Percentiles rank a stretch among this genome's conserved stretches.
phyloP scores from a whole-genome alignment of 352 stramenopile species.

The Phytophthora rubi region DNA sequence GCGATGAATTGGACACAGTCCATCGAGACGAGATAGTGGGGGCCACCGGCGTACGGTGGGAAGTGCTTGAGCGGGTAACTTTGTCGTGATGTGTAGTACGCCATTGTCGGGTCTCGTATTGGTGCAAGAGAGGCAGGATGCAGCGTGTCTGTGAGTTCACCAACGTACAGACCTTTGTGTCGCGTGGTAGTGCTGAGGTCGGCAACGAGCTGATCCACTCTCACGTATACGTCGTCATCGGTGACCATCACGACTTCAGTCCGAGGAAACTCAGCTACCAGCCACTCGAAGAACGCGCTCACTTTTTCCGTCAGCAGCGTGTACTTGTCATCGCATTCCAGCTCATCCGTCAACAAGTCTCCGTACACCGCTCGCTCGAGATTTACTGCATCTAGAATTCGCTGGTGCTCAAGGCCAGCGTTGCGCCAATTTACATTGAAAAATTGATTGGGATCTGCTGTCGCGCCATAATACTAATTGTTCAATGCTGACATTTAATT shows the following conservation, averaged over 20 bases:
- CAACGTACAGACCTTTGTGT: constrained; percentile 22
- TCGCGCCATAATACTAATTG: too few relatives aligned
- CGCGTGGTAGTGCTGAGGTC: not conserved
- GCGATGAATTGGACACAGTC: constrained; percentile 54
- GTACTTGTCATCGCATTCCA: constrained; percentile 55
- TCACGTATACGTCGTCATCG: constrained; percentile 60
- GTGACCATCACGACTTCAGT: constrained; percentile 50
- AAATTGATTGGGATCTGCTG: too few relatives aligned
- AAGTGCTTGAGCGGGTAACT: constrained; percentile 40
- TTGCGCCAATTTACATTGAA: too few relatives aligned
- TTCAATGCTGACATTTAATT: too few relatives aligned
- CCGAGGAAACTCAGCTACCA: not conserved
- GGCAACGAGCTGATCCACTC: constrained; percentile 8
- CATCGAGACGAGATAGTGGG: constrained; percentile 52
- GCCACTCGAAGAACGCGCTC: constrained; percentile 53
- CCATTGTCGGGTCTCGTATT: constrained; percentile 21
- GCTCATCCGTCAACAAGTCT: constrained; percentile 53
- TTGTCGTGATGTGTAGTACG: constrained; percentile 20
- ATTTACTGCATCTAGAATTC: constrained; percentile 15
- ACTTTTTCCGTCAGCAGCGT: constrained; percentile 52
- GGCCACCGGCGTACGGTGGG: constrained; percentile 40
- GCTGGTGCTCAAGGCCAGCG: not conserved
- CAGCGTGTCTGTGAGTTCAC: not conserved
- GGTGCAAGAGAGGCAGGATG: constrained; percentile 31
- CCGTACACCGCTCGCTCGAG: constrained; percentile 37